These are phyloP conservation scores for Globisporangium alternatum DNA, from an alignment of 352 stramenopile species.

Conservation along the genomic window DNA sequence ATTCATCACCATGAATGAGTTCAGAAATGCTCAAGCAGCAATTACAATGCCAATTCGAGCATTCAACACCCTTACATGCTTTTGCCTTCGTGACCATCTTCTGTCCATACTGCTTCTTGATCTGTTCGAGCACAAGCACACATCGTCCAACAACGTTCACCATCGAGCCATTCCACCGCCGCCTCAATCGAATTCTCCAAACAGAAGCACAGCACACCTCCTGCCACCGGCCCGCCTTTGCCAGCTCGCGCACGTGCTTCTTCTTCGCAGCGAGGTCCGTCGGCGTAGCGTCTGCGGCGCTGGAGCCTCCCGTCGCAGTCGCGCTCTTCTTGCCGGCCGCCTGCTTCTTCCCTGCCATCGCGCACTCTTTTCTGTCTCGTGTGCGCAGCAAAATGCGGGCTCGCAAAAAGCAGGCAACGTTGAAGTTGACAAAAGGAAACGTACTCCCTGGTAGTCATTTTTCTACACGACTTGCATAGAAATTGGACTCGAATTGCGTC, in stretches of 20 bases:
- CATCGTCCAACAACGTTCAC: too few species aligned
- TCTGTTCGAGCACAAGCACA: slow-evolving; percentile 26
- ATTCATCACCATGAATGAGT: neutral
- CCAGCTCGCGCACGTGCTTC: slow-evolving; percentile 69
- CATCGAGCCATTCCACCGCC: neutral
- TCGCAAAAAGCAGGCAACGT: slow-evolving; percentile 1
- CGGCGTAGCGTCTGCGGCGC: neutral
- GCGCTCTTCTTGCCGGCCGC: slow-evolving; percentile 19
- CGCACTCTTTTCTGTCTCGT: neutral
- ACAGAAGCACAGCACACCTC: slow-evolving; percentile 31
- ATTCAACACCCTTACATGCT: slow-evolving; percentile 34
- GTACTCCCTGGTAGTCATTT: slow-evolving; percentile 16
- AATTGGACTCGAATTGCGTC: neutral
- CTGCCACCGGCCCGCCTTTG: slow-evolving; percentile 40
- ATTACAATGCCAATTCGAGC: neutral
- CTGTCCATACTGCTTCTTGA: slow-evolving; percentile 56
- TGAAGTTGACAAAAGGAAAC: slow-evolving; percentile 14
- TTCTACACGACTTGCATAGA: neutral
- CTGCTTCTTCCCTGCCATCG: slow-evolving; percentile 27
- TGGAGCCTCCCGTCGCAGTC: neutral
- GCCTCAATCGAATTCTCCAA: neutral
- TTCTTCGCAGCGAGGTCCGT: slow-evolving; percentile 59
- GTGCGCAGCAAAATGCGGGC: slow-evolving; percentile 1
- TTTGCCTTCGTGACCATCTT: slow-evolving; percentile 73
- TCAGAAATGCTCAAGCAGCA: neutral